Evolutionary conservation across 805 yeast species (phyloP), one percentile per base, ranked within the genome.

Genomic region (Saturnispora diversa): DNA sequence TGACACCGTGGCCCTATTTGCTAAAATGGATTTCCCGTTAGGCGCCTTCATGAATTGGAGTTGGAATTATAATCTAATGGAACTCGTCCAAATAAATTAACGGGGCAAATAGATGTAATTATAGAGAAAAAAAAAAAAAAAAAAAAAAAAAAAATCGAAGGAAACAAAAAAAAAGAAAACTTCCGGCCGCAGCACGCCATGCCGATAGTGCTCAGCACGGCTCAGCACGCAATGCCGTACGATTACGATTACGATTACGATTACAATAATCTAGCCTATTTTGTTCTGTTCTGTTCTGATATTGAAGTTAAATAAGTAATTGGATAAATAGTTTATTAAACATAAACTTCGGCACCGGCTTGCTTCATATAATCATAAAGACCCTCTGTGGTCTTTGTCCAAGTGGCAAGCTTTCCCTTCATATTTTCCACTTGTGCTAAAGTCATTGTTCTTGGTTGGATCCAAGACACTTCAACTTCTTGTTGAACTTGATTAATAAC

Each of bases 41-140:
- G 95, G 77, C 54, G 87, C 95, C 62, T 97, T 77, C 98, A 87
- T 88, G 19, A 13, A n/a, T n/a, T n/a, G n/a, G n/a, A n/a, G n/a
- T n/a, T n/a, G n/a, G n/a, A n/a, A n/a, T n/a, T n/a, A n/a, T n/a
- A n/a, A n/a, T n/a, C n/a, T n/a, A n/a, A n/a, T n/a, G n/a, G n/a
- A n/a, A n/a, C n/a, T n/a, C n/a, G n/a, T n/a, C n/a, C n/a, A n/a
- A n/a, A n/a, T n/a, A n/a, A n/a, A n/a, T n/a, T n/a, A n/a, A n/a
- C n/a, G n/a, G n/a, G n/a, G n/a, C n/a, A n/a, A n/a, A n/a, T n/a
- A n/a, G n/a, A n/a, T n/a, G n/a, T n/a, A n/a, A n/a, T n/a, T n/a
- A n/a, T n/a, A n/a, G n/a, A n/a, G n/a, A n/a, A n/a, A n/a, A n/a
- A n/a, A n/a, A n/a, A n/a, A n/a, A n/a, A n/a, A n/a, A n/a, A n/a